A percentile compares a stretch with the other conserved stretches of the same genome.
These are phyloP conservation scores for Apophysomyces ossiformis DNA, from an alignment of 371 early-diverging fungal species.

Conservation along the genomic window DNA sequence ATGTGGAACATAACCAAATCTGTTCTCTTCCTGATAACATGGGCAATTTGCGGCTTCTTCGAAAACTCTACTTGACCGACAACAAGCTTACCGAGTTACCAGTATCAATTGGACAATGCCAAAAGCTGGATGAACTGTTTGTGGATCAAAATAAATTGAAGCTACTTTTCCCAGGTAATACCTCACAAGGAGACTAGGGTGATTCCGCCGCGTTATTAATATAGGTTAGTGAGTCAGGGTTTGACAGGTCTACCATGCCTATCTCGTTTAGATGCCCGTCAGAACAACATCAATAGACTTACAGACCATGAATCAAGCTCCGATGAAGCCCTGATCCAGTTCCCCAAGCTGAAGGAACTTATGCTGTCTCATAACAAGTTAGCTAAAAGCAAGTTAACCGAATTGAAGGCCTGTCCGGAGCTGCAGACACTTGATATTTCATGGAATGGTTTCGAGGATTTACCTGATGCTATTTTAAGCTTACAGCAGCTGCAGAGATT, in stretches of 20 bases:
- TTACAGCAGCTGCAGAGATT: constrained; percentile 53
- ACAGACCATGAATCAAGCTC: constrained; percentile 23
- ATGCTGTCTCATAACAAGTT: constrained; percentile 57
- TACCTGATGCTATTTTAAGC: constrained; percentile 57
- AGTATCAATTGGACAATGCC: constrained; percentile 31
- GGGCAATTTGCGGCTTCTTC: constrained; percentile 46
- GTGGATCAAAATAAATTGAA: constrained; percentile 53
- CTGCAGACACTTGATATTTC: constrained; percentile 70
- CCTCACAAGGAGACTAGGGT: background rate
- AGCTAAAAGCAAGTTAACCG: constrained; percentile 16
- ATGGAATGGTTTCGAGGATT: constrained; percentile 58
- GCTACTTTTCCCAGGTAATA: constrained; percentile 31
- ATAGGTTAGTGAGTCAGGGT: constrained; percentile 16
- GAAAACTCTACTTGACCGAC: constrained; percentile 60
- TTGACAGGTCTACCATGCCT: constrained; percentile 42
- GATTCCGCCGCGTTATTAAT: constrained; percentile 3
- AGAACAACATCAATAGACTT: constrained; percentile 45
- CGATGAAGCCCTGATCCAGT: constrained; percentile 6
- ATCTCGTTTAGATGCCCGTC: constrained; percentile 61
- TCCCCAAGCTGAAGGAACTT: constrained; percentile 65
- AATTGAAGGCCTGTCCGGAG: constrained; percentile 34
- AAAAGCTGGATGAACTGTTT: constrained; percentile 55
- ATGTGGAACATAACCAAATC: constrained; percentile 69
- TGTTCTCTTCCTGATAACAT: constrained; percentile 52
- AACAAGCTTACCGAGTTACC: constrained; percentile 61